These are phyloP conservation scores for Hemerocallis citrina DNA, from an alignment of 106 monocot species.

Conservation along the genomic window DNA sequence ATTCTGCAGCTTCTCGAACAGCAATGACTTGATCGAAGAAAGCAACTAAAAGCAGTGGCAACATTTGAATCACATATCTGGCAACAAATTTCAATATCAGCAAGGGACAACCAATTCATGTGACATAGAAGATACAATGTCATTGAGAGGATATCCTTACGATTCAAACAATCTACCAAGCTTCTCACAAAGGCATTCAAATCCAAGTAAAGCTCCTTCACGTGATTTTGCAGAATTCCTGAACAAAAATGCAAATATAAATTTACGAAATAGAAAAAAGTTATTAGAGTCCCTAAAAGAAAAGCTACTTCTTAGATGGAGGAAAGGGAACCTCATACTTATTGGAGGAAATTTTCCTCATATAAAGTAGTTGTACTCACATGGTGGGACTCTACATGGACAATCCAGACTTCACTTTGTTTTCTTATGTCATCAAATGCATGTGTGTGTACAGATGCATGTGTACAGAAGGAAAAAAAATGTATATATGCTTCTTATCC, in stretches of 20 bases:
- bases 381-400: too few species aligned
- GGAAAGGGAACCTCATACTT: too few species aligned
- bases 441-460: too few species aligned
- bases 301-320: too few species aligned
- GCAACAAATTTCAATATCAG: constrained; percentile 14
- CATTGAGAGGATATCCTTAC: constrained; percentile 38
- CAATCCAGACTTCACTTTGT: too few species aligned
- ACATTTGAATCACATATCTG: constrained; percentile 92
- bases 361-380: too few species aligned
- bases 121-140: neutral
- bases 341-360: too few species aligned
- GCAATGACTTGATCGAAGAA: constrained; percentile 96
- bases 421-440: too few species aligned
- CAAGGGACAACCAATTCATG: neutral
- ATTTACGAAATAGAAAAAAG: constrained; percentile 2
- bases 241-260: too few species aligned
- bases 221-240: constrained; percentile 90
- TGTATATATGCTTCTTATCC: too few species aligned
- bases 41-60: constrained; percentile 89
- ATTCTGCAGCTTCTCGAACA: constrained; percentile 93
- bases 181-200: constrained; percentile 98
- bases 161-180: constrained; percentile 96
- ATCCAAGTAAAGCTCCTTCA: constrained; percentile 92
- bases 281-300: too few species aligned
- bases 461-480: too few species aligned